Evolutionary conservation across 768 basidiomycete genomes (phyloP), one percentile per base, ranked within the genome.

Genomic region (Leccinum ochraceum): DNA sequence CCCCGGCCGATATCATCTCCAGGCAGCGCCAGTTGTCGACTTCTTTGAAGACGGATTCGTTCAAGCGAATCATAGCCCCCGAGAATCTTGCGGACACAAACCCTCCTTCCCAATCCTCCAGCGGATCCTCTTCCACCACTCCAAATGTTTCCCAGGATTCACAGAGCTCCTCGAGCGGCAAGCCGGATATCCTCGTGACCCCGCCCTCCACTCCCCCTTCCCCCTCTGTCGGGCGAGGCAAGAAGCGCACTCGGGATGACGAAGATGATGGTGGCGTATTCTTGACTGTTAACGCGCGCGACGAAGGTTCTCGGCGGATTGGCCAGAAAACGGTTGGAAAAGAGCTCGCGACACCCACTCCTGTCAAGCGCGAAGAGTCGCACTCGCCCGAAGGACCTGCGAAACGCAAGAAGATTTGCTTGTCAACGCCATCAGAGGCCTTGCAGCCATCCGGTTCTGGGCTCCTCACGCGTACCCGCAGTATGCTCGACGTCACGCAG

Each of bases 321-420:
- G 56, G 14, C 17, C 14, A 10, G 24, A 34, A 17, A 39, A 37
- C 9, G 6, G 2, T 36, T 34, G 34, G 4, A 26, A 16, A 34
- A 16, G 53, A 11, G 22, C 48, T 58, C 10, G 39, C 8, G 4
- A 67, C 61, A 0, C 56, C 58, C 1, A 46, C 53, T 4, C 30
- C 60, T 9, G 30, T n/a, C 49, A 49, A 50, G 50, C 62, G 53
- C 22, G 58, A 49, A 16, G 65, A 53, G 22, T 22, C 39, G 2
- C 26, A 51, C 3, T 7, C 37, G 1, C 55, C 34, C 3, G 59
- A 60, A 22, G 58, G 48, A 11, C 64, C 58, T 3, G 5, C 32
- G 20, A 67, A 55, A 37, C 65, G 69, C 53, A 67, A 56, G 63
- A 67, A 59, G 65, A 55, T 14, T 44, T 59, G 63, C 28, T 22